Base-by-base conservation (phyloP, 495 filamentous ascomycete species). In the Glutinoglossum americanum region DNA sequence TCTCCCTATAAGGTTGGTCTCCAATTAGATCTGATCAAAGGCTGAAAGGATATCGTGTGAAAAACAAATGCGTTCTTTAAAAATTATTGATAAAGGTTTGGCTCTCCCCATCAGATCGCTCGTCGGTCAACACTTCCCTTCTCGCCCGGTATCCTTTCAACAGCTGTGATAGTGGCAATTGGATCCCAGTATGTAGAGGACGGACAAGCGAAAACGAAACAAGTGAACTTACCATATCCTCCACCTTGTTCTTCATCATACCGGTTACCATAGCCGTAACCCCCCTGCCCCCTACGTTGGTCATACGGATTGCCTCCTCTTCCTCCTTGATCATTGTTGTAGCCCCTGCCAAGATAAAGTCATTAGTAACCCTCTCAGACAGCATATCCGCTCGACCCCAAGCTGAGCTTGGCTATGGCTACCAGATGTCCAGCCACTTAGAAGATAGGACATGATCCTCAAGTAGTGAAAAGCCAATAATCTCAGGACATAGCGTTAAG, bases 281-380 rank as follows among this genome's bases (percentile, higher is more conserved):
- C 57, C 48, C 58, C 62, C 60, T 61, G 57, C 33, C 58, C 65
- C 41, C 65, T 64, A 59, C 70, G 68, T 59, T 78, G 68, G 57
- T 73, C 74, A 64, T 76, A 80, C 19, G 73, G 72, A 56, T 73
- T 74, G 57, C 60, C 56, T 17, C 54, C 58, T 26, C n/a, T n/a
- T n/a, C 51, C 73, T 60, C 69, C 73, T 61, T 83, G 78, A 66
- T n/a, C 41, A 23, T 83, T 81, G 63, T 74, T 74, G 60, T 79
- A 72, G 70, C 79, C 79, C 68, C 55, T 58, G n/a, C 23, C 28
- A 15, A 53, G 56, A 35, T 15, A 33, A 27, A 23, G 30, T 6
- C 4, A 32, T 53, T 17, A 53, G 49, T 17, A 53, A 13, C 4
- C 49, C 26, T 6, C n/a, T n/a, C 13, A 21, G 21, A 21, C n/a